phyloP scores from a whole-genome alignment of 306 rosid genomes.

The Inga leiocalycina region DNA sequence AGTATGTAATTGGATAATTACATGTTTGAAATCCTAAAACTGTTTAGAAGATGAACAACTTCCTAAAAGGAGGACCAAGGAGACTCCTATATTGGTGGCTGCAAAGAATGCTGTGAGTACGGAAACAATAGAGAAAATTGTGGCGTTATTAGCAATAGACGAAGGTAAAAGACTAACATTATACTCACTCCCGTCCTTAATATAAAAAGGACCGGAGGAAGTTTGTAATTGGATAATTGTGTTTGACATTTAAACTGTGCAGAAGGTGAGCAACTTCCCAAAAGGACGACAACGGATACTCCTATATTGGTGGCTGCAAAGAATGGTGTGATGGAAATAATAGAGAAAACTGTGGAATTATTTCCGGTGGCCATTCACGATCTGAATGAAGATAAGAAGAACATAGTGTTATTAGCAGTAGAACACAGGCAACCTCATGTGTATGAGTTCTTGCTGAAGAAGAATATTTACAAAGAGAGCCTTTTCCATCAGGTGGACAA shows the following conservation, averaged over 20 bases:
- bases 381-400: not conserved
- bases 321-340: not conserved
- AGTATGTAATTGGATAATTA: no score
- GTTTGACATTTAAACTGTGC: not conserved
- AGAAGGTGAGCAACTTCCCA: not conserved
- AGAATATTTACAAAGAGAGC: not conserved
- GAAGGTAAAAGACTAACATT: no score
- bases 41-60: no score
- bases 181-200: no score
- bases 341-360: not conserved
- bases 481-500: not conserved
- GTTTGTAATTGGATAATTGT: no score
- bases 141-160: no score
- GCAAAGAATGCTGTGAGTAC: no score
- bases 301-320: not conserved
- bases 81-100: no score
- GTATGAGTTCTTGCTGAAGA: not conserved
- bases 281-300: not conserved
- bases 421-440: not conserved
- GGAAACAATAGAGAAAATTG: no score
- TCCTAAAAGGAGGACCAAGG: no score
- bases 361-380: not conserved
- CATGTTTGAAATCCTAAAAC: no score
- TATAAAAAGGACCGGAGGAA: no score
- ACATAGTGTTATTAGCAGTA: not conserved